phyloP scores from a whole-genome alignment of 2,329 filamentous ascomycete species.

The Monilinia fructicola region DNA sequence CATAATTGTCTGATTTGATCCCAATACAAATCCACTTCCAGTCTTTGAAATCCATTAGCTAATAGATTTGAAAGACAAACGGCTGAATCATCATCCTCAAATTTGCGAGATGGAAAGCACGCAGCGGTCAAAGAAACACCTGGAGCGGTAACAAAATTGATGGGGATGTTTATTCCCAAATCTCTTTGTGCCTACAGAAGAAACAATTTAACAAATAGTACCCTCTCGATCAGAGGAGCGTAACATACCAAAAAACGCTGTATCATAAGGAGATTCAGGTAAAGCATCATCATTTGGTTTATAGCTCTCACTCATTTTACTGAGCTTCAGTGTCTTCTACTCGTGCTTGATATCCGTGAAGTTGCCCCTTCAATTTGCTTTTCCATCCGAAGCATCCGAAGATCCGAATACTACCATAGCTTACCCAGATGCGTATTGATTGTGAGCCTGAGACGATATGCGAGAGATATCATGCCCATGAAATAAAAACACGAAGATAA shows the following conservation, averaged over 20 bases:
- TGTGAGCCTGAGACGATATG: neutral
- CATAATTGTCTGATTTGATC: conserved; percentile 53
- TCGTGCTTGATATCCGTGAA: neutral
- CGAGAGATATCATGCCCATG: no score
- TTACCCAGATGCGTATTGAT: neutral
- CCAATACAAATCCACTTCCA: conserved; percentile 65
- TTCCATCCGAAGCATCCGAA: conserved; percentile 7
- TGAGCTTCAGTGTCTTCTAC: neutral
- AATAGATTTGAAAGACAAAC: conserved; percentile 64
- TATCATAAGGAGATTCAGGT: conserved; percentile 40
- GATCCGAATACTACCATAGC: neutral
- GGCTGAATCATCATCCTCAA: conserved; percentile 50
- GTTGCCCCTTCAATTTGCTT: conserved; percentile 6
- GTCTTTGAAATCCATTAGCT: conserved; percentile 56
- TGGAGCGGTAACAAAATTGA: conserved; percentile 61
- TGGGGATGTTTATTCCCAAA: conserved; percentile 56
- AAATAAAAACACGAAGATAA: no score
- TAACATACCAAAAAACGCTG: conserved; percentile 33
- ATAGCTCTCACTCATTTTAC: conserved; percentile 46
- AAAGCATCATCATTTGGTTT: conserved; percentile 42
- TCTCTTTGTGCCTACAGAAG: conserved; percentile 56
- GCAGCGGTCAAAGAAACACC: conserved; percentile 57
- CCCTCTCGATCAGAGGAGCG: neutral
- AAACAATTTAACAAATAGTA: conserved; percentile 23
- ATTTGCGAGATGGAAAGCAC: conserved; percentile 57